These are phyloP conservation scores for Cryphonectria japonica DNA, from an alignment of 2,329 filamentous ascomycete species.

Conservation along the genomic window DNA sequence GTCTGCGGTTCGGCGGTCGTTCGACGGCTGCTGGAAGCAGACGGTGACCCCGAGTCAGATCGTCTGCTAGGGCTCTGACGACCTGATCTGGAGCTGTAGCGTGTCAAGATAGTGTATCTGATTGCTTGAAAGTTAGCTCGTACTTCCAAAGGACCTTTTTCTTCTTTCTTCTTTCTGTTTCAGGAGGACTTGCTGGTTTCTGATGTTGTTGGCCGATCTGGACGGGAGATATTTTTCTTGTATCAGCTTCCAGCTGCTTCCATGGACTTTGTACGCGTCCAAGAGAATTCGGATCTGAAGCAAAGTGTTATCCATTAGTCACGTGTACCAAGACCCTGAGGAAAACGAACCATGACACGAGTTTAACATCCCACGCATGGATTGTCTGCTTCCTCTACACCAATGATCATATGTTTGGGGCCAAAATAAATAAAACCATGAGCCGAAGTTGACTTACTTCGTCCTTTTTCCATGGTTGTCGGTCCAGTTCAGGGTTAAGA, in stretches of 20 bases:
- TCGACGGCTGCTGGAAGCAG: background rate
- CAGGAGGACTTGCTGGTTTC: constrained; percentile 3
- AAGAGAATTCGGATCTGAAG: background rate
- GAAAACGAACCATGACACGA: background rate
- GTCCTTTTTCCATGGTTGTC: constrained; percentile 12
- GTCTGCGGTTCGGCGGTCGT: background rate
- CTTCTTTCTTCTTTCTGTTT: background rate
- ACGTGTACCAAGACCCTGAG: background rate
- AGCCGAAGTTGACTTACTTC: constrained; percentile 4
- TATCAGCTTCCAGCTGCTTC: constrained; percentile 15
- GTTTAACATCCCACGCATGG: too few relatives aligned
- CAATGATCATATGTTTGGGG: background rate
- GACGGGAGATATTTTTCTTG: constrained; percentile 12
- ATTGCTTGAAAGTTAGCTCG: background rate
- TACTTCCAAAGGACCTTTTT: too few relatives aligned
- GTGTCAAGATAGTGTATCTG: constrained; percentile 14
- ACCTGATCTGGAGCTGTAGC: background rate
- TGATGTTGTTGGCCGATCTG: constrained; percentile 15
- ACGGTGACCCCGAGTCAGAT: background rate
- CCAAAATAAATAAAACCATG: background rate
- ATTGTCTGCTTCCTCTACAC: too few relatives aligned
- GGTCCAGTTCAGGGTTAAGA: constrained; percentile 10
- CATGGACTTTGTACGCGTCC: constrained; percentile 10
- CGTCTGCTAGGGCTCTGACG: background rate
- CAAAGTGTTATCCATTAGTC: background rate